Base-by-base conservation (phyloP, 208 protist species). In the Trypanosoma rangeli region DNA sequence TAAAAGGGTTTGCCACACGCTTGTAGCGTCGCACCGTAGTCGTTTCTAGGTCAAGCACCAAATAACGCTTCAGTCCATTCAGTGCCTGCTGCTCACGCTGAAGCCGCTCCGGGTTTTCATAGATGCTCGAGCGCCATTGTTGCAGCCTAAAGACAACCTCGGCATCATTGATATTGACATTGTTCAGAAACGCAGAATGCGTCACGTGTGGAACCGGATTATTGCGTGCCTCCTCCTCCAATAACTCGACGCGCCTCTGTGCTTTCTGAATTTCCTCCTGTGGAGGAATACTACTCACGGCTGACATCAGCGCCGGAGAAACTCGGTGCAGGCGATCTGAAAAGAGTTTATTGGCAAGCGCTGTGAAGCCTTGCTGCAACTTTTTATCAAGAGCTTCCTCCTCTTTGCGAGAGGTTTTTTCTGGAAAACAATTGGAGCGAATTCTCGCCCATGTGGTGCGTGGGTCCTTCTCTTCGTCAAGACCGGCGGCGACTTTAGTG, bases 1-100 rank as follows among this genome's bases (percentile, higher is more conserved):
- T 94, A 72, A 97, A 97, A 24, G 92, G 92, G 75, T 94, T 95
- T 1, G 94, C 87, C 29, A 94, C 87, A 76, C 94, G 89, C 74
- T 96, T 96, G 81, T 97, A 94, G 29, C 89, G 82, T 24, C 85
- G 79, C 13, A 87, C 71, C 13, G 94, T 97, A 0, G 94, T 96
- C 39, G 94, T 97, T 77, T 97, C 91, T 24, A 97, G 66, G 79
- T 97, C 94, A 15, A 97, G 42, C 4, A 97, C 66, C 42, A 97
- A 74, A 70, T 96, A 97, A 9, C 87, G 87, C 50, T 70, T 59
- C 37, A 94, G 63, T 8, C 66, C 75, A 12, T 82, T 76, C 37
- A 86, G 3, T 18, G 86, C 81, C 68, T 86, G 78, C 69, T 80
- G 79, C 74, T 97, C 92, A n/a, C 90, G 76, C 55, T 68, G 66